Evolutionary conservation across 1,284 basidiomycete genomes (phyloP).

Genomic region (Trichosporon coremiiforme): DNA sequence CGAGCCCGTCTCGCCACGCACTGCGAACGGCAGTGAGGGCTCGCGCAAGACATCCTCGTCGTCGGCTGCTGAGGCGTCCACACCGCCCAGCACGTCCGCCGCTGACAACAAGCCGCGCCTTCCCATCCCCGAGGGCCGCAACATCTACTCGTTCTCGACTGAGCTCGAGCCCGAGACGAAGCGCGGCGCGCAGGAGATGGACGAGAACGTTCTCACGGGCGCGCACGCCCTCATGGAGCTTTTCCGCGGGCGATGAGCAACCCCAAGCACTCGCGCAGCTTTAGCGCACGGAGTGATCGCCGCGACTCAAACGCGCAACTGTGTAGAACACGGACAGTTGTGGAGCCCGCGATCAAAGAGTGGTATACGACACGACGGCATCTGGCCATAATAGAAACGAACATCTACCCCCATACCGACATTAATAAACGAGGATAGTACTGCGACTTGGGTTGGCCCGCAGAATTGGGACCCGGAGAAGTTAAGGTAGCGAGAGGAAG

Average conservation of each 20-base stretch:
- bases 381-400: background rate
- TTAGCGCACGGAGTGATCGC: background rate
- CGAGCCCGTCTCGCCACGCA: constrained; percentile 30
- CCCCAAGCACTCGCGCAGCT: background rate
- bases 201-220: constrained; percentile 33
- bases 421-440: constrained; percentile 16
- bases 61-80: constrained; percentile 9
- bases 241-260: constrained; percentile 27
- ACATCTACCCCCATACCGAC: constrained; percentile 2
- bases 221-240: constrained; percentile 36
- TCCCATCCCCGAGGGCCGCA: constrained; percentile 31
- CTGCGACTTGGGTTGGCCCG: background rate
- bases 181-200: constrained; percentile 34
- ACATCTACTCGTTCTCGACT: constrained; percentile 35
- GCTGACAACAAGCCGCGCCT: constrained; percentile 24
- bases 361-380: background rate
- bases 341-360: background rate
- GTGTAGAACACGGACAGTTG: background rate
- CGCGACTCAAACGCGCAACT: background rate
- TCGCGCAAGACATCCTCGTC: constrained; percentile 9
- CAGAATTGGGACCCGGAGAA: background rate
- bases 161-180: constrained; percentile 35
- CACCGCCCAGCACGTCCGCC: constrained; percentile 1
- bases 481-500: background rate
- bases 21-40: constrained; percentile 15